These are phyloP conservation scores for Pilatotrama ljubarskyi DNA, from an alignment of 768 basidiomycete species.

Conservation along the genomic window DNA sequence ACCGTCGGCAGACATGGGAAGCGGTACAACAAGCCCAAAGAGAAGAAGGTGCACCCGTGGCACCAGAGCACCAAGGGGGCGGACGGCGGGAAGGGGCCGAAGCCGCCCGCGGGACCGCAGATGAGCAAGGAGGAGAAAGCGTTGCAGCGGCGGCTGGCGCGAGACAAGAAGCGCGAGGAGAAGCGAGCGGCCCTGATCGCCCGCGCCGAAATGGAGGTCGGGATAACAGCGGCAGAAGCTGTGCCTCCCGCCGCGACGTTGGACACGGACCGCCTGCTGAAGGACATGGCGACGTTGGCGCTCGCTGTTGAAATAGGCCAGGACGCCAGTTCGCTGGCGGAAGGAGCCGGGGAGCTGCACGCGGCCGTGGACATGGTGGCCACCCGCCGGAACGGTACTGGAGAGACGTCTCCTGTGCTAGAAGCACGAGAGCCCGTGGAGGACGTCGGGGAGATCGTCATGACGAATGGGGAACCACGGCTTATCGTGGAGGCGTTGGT, in stretches of 20 bases:
- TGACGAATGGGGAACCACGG: slow-evolving; percentile 45
- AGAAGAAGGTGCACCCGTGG: slow-evolving; percentile 28
- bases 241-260: neutral
- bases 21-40: slow-evolving; percentile 26
- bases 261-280: slow-evolving; percentile 25
- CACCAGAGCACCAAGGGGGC: slow-evolving; percentile 13
- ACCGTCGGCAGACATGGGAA: slow-evolving; percentile 26
- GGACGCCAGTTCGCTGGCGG: slow-evolving; percentile 32
- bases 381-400: neutral
- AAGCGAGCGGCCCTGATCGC: slow-evolving; percentile 32
- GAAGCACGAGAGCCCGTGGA: neutral
- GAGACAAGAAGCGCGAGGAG: slow-evolving; percentile 55
- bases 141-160: slow-evolving; percentile 42
- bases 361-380: slow-evolving; percentile 30
- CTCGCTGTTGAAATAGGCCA: neutral
- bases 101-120: slow-evolving; percentile 10
- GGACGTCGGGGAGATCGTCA: slow-evolving; percentile 18
- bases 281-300: slow-evolving; percentile 34
- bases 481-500: slow-evolving; percentile 82
- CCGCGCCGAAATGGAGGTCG: slow-evolving; percentile 16
- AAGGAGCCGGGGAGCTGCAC: slow-evolving; percentile 36
- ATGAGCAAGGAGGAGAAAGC: slow-evolving; percentile 33
- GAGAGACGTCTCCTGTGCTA: neutral
- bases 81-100: neutral
- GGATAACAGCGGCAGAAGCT: neutral